A percentile compares a stretch with the other conserved stretches of the same genome.
Conservation (phyloP, 2,329 filamentous ascomycete genomes). For the Paradendryphiella salina region DNA sequence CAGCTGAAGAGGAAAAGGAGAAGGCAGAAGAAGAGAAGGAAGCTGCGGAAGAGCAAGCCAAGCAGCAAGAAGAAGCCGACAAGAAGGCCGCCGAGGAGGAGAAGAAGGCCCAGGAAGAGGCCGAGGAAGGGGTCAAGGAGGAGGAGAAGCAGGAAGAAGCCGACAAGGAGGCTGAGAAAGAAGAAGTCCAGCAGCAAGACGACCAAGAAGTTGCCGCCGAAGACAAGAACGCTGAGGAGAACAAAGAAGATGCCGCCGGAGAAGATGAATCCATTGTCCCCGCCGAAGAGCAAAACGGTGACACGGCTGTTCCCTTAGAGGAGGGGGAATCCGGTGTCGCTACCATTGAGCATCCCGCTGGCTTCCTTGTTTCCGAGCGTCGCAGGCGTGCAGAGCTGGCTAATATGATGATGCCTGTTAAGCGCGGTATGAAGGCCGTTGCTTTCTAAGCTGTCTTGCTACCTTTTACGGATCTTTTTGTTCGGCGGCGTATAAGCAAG, state of each 20-base stretch:
- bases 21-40: constrained; percentile 2
- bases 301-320: neutral
- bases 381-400: neutral
- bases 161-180: constrained; percentile 6
- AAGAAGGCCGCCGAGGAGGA: constrained; percentile 3
- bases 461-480: too few species aligned
- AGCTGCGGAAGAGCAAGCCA: neutral
- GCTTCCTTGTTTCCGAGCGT: constrained; percentile 11
- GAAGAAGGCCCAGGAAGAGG: constrained; percentile 10
- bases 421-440: constrained; percentile 8
- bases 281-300: neutral
- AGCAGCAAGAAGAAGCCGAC: neutral
- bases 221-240: neutral
- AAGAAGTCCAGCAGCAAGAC: neutral
- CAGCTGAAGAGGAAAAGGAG: constrained; percentile 2
- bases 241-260: neutral
- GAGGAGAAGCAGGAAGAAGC: constrained; percentile 1
- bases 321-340: constrained; percentile 1
- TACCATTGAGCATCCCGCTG: constrained; percentile 9
- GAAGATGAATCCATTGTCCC: neutral
- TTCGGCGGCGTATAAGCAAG: too few species aligned
- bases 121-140: constrained; percentile 1
- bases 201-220: constrained; percentile 1
- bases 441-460: constrained; percentile 2
- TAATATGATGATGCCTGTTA: neutral